Evolutionary conservation across 2,329 filamentous ascomycete genomes (phyloP).

Genomic region (Venturiaceae sp.): DNA sequence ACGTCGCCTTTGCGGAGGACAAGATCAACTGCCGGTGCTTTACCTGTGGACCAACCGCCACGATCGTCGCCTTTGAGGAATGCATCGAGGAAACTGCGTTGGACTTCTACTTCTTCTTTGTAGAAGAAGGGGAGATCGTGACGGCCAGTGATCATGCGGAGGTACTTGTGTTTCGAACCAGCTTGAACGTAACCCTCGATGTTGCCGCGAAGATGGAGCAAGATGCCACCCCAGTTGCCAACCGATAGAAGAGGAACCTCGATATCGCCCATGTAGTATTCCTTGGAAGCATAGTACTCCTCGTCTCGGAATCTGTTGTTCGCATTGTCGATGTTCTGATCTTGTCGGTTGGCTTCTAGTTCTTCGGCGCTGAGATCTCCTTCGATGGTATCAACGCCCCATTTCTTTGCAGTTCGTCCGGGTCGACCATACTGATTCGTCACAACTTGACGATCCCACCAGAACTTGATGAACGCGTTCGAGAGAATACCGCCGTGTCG

Average conservation of each 20-base stretch:
- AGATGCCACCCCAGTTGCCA: constrained; percentile 62
- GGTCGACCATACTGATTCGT: constrained; percentile 14
- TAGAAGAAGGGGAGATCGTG: constrained; percentile 69
- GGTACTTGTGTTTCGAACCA: constrained; percentile 57
- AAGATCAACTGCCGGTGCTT: constrained; percentile 50
- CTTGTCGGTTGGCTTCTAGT: constrained; percentile 24
- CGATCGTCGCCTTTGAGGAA: constrained; percentile 60
- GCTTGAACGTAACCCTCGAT: constrained; percentile 55
- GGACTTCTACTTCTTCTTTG: constrained; percentile 56
- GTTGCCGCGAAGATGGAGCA: constrained; percentile 60
- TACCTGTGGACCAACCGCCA: constrained; percentile 51
- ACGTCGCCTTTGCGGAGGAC: constrained; percentile 57
- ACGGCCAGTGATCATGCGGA: constrained; percentile 59
- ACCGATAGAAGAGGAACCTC: constrained; percentile 58
- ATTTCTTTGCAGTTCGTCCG: constrained; percentile 11
- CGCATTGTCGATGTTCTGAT: constrained; percentile 32
- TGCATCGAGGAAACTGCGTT: constrained; percentile 58
- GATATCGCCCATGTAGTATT: constrained; percentile 56
- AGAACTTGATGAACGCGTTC: constrained; percentile 23
- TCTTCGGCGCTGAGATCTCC: constrained; percentile 27
- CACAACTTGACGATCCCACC: constrained; percentile 15
- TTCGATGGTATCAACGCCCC: constrained; percentile 28
- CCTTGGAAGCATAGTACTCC: constrained; percentile 53
- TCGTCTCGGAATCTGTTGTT: constrained; percentile 51
- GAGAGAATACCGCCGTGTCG: constrained; percentile 30